phyloP scores from a whole-genome alignment of 2,329 filamentous ascomycete species.

The Alternaria ethzedia region DNA sequence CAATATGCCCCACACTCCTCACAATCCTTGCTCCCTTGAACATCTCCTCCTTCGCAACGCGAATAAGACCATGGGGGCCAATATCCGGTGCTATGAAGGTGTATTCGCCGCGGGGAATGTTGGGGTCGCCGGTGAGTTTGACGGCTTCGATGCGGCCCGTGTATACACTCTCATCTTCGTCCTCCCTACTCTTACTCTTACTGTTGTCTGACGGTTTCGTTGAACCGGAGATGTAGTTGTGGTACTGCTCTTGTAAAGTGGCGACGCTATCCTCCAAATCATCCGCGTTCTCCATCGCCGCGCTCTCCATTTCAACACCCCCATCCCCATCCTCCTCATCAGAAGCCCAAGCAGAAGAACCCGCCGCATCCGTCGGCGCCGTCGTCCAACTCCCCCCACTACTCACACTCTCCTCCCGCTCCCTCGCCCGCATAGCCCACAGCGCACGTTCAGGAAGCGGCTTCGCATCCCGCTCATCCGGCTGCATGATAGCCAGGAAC shows the following conservation, averaged over 20 bases:
- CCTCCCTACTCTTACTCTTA: too few relatives aligned
- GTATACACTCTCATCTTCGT: slow-evolving; percentile 53
- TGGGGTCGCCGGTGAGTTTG: slow-evolving; percentile 90
- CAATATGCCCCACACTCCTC: slow-evolving; percentile 77
- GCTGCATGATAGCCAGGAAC: slow-evolving; percentile 82
- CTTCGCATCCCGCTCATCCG: slow-evolving; percentile 54
- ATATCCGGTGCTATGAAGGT: slow-evolving; percentile 84
- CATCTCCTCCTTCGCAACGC: slow-evolving; percentile 67
- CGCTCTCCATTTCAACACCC: too few relatives aligned
- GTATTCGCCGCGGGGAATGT: slow-evolving; percentile 84
- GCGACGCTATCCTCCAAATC: slow-evolving; percentile 52
- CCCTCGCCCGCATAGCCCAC: slow-evolving; percentile 33
- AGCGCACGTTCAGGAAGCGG: slow-evolving; percentile 49
- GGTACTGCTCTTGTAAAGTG: slow-evolving; percentile 28
- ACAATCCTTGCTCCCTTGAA: slow-evolving; percentile 80
- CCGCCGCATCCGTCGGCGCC: slow-evolving; percentile 28
- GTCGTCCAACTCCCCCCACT: slow-evolving; percentile 42
- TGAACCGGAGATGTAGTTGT: background rate
- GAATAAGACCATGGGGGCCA: slow-evolving; percentile 68
- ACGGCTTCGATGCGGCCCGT: slow-evolving; percentile 78
- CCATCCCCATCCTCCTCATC: background rate
- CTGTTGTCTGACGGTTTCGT: background rate
- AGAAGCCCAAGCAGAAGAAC: slow-evolving; percentile 2
- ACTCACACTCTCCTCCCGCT: slow-evolving; percentile 37
- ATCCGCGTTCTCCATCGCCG: slow-evolving; percentile 14